These are phyloP conservation scores for Penicillium ucsense DNA, from an alignment of 495 filamentous ascomycete species.

Conservation along the genomic window DNA sequence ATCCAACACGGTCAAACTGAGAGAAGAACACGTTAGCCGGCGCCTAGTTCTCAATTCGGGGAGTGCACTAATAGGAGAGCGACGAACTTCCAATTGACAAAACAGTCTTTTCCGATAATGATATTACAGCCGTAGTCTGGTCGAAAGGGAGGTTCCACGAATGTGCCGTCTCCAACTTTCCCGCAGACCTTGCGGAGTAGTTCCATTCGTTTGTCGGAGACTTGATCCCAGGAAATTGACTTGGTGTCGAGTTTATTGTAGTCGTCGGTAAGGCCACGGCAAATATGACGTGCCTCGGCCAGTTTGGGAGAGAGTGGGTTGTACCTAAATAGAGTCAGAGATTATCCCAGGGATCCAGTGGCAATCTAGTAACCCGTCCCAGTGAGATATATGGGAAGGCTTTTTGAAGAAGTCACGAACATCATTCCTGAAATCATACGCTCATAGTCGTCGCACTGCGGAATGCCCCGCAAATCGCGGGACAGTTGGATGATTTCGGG, in stretches of 20 bases:
- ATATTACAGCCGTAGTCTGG: constrained; percentile 48
- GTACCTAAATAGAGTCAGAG: constrained; percentile 17
- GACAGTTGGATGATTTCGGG: constrained; percentile 31
- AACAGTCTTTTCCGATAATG: constrained; percentile 35
- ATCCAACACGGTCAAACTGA: constrained; percentile 54
- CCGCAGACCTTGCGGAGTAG: constrained; percentile 33
- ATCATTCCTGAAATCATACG: constrained; percentile 37
- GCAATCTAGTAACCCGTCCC: not conserved
- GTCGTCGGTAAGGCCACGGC: constrained; percentile 27
- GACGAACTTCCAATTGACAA: constrained; percentile 39
- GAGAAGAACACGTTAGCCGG: too few relatives aligned
- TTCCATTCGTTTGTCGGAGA: constrained; percentile 20
- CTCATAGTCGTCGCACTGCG: constrained; percentile 12
- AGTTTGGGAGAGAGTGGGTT: constrained; percentile 29
- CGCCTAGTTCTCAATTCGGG: too few relatives aligned
- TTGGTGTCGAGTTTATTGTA: constrained; percentile 39
- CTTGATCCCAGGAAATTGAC: constrained; percentile 22
- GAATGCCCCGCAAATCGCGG: constrained; percentile 23
- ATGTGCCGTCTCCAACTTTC: constrained; percentile 28
- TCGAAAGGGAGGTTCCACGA: constrained; percentile 38
- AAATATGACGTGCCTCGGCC: constrained; percentile 27
- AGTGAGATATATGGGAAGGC: too few relatives aligned
- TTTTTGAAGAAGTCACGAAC: constrained; percentile 12
- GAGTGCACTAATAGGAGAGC: not conserved
- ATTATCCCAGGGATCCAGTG: not conserved